Percentiles rank a stretch among this genome's conserved stretches.
Conservation (phyloP, 2,329 filamentous ascomycete species). For the Leptographium wingfieldii region DNA sequence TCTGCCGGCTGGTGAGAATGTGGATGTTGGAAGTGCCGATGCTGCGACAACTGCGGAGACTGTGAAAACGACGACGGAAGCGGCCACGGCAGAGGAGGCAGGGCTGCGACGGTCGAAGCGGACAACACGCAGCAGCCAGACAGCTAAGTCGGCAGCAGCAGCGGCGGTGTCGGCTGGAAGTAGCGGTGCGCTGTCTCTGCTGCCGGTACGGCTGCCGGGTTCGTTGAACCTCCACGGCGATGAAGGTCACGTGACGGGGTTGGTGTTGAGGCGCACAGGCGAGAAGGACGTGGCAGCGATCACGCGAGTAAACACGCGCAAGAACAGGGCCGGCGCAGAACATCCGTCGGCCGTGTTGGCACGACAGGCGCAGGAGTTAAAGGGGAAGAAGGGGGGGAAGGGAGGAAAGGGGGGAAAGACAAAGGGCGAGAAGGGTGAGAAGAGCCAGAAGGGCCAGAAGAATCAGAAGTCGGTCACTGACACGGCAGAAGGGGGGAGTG, state of each 20-base stretch:
- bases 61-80: no score
- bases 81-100: not conserved
- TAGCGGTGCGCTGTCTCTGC: constrained; percentile 13
- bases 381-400: not conserved
- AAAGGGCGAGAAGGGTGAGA: not conserved
- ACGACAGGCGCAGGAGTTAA: constrained; percentile 7
- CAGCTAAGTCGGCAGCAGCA: not conserved
- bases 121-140: not conserved
- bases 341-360: constrained; percentile 19
- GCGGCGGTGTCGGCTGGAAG: not conserved
- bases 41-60: not conserved
- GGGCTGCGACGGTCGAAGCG: not conserved
- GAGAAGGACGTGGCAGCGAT: constrained; percentile 30
- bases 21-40: no score
- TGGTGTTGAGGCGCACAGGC: constrained; percentile 18
- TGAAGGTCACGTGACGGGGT: constrained; percentile 13
- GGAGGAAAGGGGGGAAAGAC: constrained; percentile 10
- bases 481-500: not conserved
- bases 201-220: constrained; percentile 20
- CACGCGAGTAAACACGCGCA: constrained; percentile 30
- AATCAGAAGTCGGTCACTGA: constrained; percentile 11
- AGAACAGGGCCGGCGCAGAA: constrained; percentile 28
- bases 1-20: not conserved
- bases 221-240: constrained; percentile 15
- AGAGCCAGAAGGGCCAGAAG: constrained; percentile 11